A percentile compares a stretch with the other conserved stretches of the same genome.
Evolutionary conservation across 1,139 yeast species (phyloP).

Genomic region (Hyphopichia wangnamkhiaoensis): DNA sequence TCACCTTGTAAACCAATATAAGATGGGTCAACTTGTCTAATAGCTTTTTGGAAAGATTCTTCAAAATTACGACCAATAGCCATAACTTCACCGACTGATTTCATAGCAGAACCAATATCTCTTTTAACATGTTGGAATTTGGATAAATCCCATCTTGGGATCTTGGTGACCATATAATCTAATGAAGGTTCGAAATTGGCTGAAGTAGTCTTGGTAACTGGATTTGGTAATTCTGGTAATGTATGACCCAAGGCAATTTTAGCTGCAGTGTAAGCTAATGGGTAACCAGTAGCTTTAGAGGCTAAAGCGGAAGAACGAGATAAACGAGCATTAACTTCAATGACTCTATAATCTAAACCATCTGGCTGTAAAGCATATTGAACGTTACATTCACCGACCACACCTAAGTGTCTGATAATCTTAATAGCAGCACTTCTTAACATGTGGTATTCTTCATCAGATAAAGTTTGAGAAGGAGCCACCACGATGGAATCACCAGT

Average conservation of each 20-base stretch:
- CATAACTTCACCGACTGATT: conserved; percentile 99
- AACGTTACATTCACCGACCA: conserved; percentile 98
- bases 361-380: conserved; percentile 96
- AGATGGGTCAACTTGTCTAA: conserved; percentile 94
- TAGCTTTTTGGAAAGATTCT: conserved; percentile 97
- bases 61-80: conserved; percentile 96
- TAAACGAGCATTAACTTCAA: conserved; percentile 96
- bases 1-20: conserved; percentile 91
- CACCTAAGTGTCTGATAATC: conserved; percentile 96
- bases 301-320: conserved; percentile 98
- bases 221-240: conserved; percentile 86
- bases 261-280: conserved; percentile 97
- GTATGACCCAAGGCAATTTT: conserved; percentile 94
- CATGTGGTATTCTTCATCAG: conserved; percentile 98
- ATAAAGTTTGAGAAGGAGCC: conserved; percentile 96
- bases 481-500: conserved; percentile 99
- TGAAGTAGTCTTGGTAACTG: conserved; percentile 92
- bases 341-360: conserved; percentile 93
- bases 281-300: conserved; percentile 98
- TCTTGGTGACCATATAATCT: conserved; percentile 96
- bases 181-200: conserved; percentile 98
- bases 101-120: conserved; percentile 95
- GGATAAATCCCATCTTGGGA: conserved; percentile 98
- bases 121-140: conserved; percentile 94
- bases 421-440: conserved; percentile 96